Percentiles rank a stretch among this genome's conserved stretches.
These are phyloP conservation scores for Leptographium galeiforme DNA, from an alignment of 2,329 filamentous ascomycete genomes.

Conservation along the genomic window DNA sequence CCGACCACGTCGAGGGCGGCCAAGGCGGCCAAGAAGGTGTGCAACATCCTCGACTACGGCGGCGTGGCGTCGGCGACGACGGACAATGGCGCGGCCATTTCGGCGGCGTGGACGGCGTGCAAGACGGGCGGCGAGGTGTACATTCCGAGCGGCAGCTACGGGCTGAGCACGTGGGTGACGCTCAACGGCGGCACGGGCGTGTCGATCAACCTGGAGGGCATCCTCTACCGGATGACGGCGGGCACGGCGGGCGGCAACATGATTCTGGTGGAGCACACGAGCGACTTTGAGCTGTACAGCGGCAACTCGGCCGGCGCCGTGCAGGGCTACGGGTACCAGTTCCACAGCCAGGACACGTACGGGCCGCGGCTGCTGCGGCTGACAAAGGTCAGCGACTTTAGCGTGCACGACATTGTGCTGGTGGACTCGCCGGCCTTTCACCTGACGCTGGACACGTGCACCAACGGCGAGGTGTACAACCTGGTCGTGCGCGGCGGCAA, in stretches of 20 bases:
- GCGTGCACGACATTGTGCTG: constrained; percentile 33
- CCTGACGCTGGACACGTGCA: constrained; percentile 19
- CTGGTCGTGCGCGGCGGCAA: constrained; percentile 37
- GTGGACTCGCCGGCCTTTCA: constrained; percentile 24
- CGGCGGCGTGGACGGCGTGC: constrained; percentile 34
- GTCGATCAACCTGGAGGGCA: constrained; percentile 11
- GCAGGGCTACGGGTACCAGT: constrained; percentile 36
- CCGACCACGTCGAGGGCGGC: constrained; percentile 24
- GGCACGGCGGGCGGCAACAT: constrained; percentile 13
- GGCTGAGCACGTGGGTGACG: constrained; percentile 12
- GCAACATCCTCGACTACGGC: constrained; percentile 39
- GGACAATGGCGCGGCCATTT: constrained; percentile 34
- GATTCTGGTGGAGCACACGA: constrained; percentile 13
- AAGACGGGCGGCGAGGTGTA: constrained; percentile 27
- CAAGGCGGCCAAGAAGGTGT: constrained; percentile 30
- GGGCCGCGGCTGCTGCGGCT: constrained; percentile 32
- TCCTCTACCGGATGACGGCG: constrained; percentile 9
- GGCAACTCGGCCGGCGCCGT: constrained; percentile 28
- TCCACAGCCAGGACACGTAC: constrained; percentile 21
- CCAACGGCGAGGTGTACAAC: constrained; percentile 39
- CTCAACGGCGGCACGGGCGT: constrained; percentile 8
- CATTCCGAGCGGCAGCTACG: constrained; percentile 11
- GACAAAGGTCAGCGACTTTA: constrained; percentile 29
- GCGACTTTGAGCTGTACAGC: constrained; percentile 35
- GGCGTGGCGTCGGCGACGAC: constrained; percentile 35